phyloP scores from a whole-genome alignment of 2,329 filamentous ascomycete species.

The Saccharata proteae region DNA sequence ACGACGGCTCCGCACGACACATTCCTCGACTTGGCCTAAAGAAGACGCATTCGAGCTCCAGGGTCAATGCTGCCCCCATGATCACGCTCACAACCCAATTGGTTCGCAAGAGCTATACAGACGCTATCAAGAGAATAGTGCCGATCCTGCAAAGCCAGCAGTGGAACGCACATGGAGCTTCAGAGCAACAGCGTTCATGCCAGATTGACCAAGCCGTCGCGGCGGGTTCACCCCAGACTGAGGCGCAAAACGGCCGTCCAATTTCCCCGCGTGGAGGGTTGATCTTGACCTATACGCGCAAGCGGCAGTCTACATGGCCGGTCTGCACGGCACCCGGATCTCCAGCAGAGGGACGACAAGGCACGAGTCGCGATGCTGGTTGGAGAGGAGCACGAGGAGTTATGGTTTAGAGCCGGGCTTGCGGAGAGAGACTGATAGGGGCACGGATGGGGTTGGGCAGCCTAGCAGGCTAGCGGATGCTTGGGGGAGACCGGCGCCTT shows the following conservation, averaged over 20 bases:
- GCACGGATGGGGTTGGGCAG: too few relatives aligned
- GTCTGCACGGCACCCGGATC: conserved; percentile 3
- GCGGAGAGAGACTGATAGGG: conserved; percentile 4
- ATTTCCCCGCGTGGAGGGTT: conserved; percentile 6
- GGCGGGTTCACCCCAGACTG: conserved; percentile 2
- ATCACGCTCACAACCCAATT: conserved; percentile 4
- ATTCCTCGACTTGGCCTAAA: too few relatives aligned
- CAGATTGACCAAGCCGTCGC: neutral
- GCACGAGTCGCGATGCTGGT: conserved; percentile 2
- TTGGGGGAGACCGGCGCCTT: too few relatives aligned
- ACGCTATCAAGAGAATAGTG: conserved; percentile 1
- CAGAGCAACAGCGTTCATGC: neutral
- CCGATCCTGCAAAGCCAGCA: neutral
- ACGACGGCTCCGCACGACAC: conserved; percentile 7
- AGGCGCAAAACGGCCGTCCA: conserved; percentile 5
- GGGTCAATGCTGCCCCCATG: too few relatives aligned
- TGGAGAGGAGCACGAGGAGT: conserved; percentile 4
- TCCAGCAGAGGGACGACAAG: neutral
- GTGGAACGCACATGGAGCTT: neutral
- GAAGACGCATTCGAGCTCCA: too few relatives aligned
- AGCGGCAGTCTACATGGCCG: neutral
- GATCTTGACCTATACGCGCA: conserved; percentile 1
- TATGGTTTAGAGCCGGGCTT: conserved; percentile 2
- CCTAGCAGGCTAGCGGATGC: too few relatives aligned
- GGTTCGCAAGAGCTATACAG: conserved; percentile 1